Evolutionary conservation across 257 asterid genomes (phyloP).

Genomic region (Solanum medicagineum): DNA sequence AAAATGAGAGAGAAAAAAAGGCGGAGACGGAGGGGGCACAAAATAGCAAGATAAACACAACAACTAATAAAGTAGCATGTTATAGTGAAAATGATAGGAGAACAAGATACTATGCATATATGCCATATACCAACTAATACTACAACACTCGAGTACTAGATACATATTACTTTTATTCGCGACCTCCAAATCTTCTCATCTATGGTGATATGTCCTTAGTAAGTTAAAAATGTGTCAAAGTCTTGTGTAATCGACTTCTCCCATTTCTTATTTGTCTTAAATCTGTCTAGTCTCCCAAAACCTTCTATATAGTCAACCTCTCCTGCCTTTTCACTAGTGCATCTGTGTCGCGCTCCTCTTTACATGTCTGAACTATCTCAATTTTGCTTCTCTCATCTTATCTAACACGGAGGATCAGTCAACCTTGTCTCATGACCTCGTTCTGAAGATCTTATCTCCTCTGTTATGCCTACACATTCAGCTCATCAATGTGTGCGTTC

Average conservation of each 20-base stretch:
- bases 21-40: neutral
- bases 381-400: neutral
- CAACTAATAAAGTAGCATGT: neutral
- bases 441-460: neutral
- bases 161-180: neutral
- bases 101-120: neutral
- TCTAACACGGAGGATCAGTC: neutral
- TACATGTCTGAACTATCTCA: neutral
- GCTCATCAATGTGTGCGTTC: neutral
- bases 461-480: neutral
- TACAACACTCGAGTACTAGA: neutral
- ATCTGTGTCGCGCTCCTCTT: neutral
- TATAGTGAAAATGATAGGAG: neutral
- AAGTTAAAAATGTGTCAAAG: neutral
- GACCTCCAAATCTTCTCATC: neutral
- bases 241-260: neutral
- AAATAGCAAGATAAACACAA: neutral
- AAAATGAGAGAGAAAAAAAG: neutral
- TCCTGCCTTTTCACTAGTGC: neutral
- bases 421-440: neutral
- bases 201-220: neutral
- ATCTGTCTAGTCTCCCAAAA: neutral
- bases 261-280: neutral
- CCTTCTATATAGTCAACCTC: neutral
- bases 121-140: neutral